phyloP scores from a whole-genome alignment of 164 flowering plant species.

The Aristolochia californica region DNA sequence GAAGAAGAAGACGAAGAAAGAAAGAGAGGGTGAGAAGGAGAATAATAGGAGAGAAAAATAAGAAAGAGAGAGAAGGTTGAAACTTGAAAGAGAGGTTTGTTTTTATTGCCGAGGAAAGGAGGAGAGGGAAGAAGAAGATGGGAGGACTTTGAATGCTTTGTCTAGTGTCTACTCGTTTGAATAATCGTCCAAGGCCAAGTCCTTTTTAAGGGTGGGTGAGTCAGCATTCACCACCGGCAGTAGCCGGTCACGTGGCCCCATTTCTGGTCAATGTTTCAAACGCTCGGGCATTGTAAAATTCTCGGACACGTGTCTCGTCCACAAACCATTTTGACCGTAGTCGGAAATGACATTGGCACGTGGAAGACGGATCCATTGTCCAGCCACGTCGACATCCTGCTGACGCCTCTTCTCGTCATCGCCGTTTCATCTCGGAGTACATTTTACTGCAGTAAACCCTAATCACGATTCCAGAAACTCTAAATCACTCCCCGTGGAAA shows the following conservation, averaged over 20 bases:
- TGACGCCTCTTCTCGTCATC: background rate
- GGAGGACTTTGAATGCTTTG: conserved; percentile 1
- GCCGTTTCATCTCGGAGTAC: no score
- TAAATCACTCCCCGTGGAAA: no score
- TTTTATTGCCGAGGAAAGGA: background rate
- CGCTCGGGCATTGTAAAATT: background rate
- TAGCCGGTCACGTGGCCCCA: background rate
- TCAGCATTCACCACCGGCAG: conserved; percentile 13
- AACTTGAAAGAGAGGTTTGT: conserved; percentile 5
- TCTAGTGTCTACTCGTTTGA: background rate
- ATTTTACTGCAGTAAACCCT: no score
- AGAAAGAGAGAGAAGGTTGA: conserved; percentile 10
- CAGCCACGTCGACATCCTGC: no score
- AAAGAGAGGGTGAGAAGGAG: background rate
- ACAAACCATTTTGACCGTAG: conserved; percentile 39
- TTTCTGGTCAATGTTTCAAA: conserved; percentile 21
- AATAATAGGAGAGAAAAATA: background rate
- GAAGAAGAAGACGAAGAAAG: background rate
- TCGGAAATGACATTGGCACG: conserved; percentile 17
- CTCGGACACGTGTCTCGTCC: conserved; percentile 21
- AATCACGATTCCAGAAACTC: no score
- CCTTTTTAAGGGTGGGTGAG: conserved; percentile 3
- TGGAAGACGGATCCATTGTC: conserved; percentile 5
- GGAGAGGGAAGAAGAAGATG: conserved; percentile 1
- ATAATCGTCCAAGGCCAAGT: background rate